Evolutionary conservation across 2,329 filamentous ascomycete genomes (phyloP).

Genomic region (Microdochium trichocladiopsis): DNA sequence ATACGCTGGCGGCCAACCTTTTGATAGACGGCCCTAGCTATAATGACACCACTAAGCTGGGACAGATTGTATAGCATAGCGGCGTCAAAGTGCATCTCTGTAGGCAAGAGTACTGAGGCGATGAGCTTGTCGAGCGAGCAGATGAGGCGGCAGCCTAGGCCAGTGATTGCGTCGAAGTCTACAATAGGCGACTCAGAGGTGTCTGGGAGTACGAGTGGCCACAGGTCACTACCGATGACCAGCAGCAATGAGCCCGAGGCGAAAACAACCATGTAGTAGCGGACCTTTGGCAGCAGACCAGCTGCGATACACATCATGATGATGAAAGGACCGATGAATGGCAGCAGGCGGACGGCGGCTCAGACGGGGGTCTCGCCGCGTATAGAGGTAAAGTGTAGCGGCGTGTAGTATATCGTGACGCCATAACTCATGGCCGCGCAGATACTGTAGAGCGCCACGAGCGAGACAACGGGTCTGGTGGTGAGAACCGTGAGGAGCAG

Average conservation of each 20-base stretch:
- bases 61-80: neutral
- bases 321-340: slow-evolving; percentile 27
- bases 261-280: slow-evolving; percentile 27
- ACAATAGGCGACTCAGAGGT: neutral
- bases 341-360: slow-evolving; percentile 31
- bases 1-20: neutral
- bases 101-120: neutral
- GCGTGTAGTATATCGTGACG: slow-evolving; percentile 41
- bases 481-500: slow-evolving; percentile 37
- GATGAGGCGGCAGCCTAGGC: neutral
- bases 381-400: slow-evolving; percentile 43
- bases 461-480: slow-evolving; percentile 23
- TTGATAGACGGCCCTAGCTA: neutral
- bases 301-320: slow-evolving; percentile 24
- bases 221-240: slow-evolving; percentile 16
- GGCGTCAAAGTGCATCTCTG: neutral
- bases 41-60: neutral
- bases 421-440: slow-evolving; percentile 27
- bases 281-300: slow-evolving; percentile 17
- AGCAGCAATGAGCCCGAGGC: slow-evolving; percentile 19
- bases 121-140: neutral
- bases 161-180: neutral
- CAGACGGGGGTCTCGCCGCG: slow-evolving; percentile 28
- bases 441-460: slow-evolving; percentile 33
- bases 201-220: slow-evolving; percentile 13